These are phyloP conservation scores for Echeveria elegans DNA, from an alignment of 164 flowering plant species.

Conservation along the genomic window DNA sequence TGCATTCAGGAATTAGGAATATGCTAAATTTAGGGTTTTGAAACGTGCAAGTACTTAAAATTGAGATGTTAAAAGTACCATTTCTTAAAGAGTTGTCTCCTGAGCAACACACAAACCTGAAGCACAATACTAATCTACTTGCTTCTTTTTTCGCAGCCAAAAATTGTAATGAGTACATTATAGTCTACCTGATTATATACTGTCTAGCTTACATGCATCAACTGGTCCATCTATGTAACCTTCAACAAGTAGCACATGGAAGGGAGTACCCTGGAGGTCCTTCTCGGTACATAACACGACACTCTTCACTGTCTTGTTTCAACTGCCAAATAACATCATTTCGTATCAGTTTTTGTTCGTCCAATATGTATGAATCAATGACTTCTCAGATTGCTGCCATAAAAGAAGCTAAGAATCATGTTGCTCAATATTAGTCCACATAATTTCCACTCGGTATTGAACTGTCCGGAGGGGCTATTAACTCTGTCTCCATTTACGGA, in stretches of 20 bases:
- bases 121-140: slow-evolving; percentile 6
- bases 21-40: too few relatives aligned
- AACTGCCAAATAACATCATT: slow-evolving; percentile 32
- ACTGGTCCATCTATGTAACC: slow-evolving; percentile 81
- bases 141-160: not conserved
- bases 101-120: slow-evolving; percentile 84
- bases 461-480: slow-evolving; percentile 18
- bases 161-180: not conserved
- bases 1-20: too few relatives aligned
- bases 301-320: slow-evolving; percentile 73
- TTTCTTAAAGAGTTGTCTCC: slow-evolving; percentile 61
- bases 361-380: not conserved
- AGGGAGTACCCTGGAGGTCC: slow-evolving; percentile 82
- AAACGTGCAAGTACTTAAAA: too few relatives aligned
- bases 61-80: slow-evolving; percentile 37
- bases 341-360: not conserved
- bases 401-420: not conserved
- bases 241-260: slow-evolving; percentile 78
- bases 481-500: slow-evolving; percentile 24
- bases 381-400: not conserved
- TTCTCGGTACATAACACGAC: slow-evolving; percentile 88
- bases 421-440: slow-evolving; percentile 10
- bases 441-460: slow-evolving; percentile 71
- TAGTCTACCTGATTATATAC: too few relatives aligned
- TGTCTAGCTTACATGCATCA: slow-evolving; percentile 67